Conservation (phyloP, 768 basidiomycete genomes). For the Boletus rex-veris region DNA sequence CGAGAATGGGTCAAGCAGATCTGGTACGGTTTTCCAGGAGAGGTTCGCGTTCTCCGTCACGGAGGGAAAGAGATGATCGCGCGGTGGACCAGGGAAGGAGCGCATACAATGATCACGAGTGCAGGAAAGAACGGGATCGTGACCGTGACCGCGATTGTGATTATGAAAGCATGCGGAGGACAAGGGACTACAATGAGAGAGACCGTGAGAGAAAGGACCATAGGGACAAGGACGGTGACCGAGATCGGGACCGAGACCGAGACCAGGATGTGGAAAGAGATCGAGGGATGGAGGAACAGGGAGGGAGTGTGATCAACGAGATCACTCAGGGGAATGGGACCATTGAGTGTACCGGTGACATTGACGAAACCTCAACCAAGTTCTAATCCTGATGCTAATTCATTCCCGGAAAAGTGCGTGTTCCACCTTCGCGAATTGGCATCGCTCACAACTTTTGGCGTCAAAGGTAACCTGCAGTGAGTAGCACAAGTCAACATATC, state of each 20-base stretch:
- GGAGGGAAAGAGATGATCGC: slow-evolving; percentile 15
- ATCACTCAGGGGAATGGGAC: slow-evolving; percentile 20
- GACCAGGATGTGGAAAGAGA: slow-evolving; percentile 31
- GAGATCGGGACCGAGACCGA: slow-evolving; percentile 24
- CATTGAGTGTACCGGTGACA: slow-evolving; percentile 8
- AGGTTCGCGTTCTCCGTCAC: slow-evolving; percentile 47
- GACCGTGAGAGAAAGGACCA: slow-evolving; percentile 17
- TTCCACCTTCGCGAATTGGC: background rate
- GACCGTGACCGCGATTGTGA: slow-evolving; percentile 13
- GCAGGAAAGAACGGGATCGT: slow-evolving; percentile 8
- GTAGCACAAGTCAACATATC: too few relatives aligned
- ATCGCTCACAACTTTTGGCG: too few relatives aligned
- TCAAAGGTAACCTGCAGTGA: too few relatives aligned
- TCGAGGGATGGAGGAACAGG: slow-evolving; percentile 2
- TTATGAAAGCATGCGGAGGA: slow-evolving; percentile 3
- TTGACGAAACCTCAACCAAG: background rate
- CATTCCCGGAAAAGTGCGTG: slow-evolving; percentile 10
- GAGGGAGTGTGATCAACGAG: slow-evolving; percentile 3
- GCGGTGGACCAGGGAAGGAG: slow-evolving; percentile 40
- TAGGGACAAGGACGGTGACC: slow-evolving; percentile 8
- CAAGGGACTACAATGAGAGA: slow-evolving; percentile 9
- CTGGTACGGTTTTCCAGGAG: slow-evolving; percentile 44
- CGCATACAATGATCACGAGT: slow-evolving; percentile 11
- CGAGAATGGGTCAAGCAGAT: slow-evolving; percentile 30
- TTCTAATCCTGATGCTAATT: too few relatives aligned